Evolutionary conservation across 257 asterid genomes (phyloP), one percentile per base, ranked within the genome.

Genomic region (Apocynum venetum): DNA sequence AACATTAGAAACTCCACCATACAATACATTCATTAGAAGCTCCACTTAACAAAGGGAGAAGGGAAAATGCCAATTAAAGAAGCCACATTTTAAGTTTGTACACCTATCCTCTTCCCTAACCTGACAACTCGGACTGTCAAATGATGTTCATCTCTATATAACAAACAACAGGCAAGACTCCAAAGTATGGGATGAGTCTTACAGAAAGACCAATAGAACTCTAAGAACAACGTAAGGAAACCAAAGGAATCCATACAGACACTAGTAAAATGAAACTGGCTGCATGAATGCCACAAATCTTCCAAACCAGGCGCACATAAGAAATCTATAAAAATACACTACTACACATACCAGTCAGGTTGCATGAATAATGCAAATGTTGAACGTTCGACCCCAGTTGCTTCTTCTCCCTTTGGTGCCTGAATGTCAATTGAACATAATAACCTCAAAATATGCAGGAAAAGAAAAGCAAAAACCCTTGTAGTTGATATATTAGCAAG

Each of bases 341-440:
- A 74, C 61, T 48, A 53, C 13, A 72, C 82, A 43, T 91, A 93
- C 98, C 98, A 94, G 83, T 92, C 89, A 77, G 98, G 98, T 88
- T 94, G 98, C 97, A 94, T 92, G 78, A 94, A 94, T 72, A 94
- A 83, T 20, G 98, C 97, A 87, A 92, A 92, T 64, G 97, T 92
- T 46, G 97, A 88, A 63, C 98, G 98, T 67, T 92, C 98, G 79
- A 89, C 86, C 47, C 89, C 93, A 83, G 80, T 79, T 80, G 97
- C 89, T 25, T 80, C 85, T 79, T 88, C 91, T 77, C 91, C 91
- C 75, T 76, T 82, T 74, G 98, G 97, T 74, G 97, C 98, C 98
- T 93, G 82, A 61, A 74, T 41, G 8, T 55, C 46, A 79, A 66
- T 53, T 49, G 38, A 74, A 51, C 6, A 53, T 2, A 44, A 52